These are phyloP conservation scores for Penium margaritaceum DNA, from an alignment of 139 green algal species.

Conservation along the genomic window DNA sequence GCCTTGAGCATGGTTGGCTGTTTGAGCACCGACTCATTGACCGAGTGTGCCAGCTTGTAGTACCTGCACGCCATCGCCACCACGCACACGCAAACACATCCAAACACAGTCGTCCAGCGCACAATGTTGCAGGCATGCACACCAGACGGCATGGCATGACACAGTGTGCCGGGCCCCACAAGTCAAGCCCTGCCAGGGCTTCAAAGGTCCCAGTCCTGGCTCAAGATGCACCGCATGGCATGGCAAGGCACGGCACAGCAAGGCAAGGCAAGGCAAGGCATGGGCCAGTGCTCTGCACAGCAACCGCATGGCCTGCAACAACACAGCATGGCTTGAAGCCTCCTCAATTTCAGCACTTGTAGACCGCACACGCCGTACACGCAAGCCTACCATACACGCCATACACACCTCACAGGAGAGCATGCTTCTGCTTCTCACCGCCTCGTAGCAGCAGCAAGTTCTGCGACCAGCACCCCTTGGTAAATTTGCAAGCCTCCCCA, in stretches of 20 bases:
- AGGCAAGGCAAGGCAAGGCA: too few relatives aligned
- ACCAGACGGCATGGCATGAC: neutral
- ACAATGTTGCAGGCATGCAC: neutral
- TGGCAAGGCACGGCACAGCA: neutral
- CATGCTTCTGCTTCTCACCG: too few relatives aligned
- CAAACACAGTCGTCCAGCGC: neutral
- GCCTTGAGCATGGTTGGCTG: constrained; percentile 68
- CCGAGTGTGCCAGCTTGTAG: constrained; percentile 62
- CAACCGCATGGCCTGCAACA: too few relatives aligned
- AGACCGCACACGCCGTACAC: too few relatives aligned
- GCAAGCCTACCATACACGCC: too few relatives aligned
- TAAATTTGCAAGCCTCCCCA: too few relatives aligned
- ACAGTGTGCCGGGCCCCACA: neutral
- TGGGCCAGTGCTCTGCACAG: too few relatives aligned
- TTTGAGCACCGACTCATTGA: constrained; percentile 59
- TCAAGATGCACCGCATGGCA: neutral
- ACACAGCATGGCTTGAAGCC: too few relatives aligned
- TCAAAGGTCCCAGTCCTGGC: neutral
- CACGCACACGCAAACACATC: neutral
- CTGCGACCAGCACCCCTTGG: too few relatives aligned
- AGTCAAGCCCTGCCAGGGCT: neutral
- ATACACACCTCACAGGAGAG: too few relatives aligned
- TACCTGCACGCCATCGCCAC: constrained; percentile 45
- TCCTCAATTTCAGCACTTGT: too few relatives aligned
- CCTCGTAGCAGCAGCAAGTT: too few relatives aligned